phyloP scores from a whole-genome alignment of 2,329 filamentous ascomycete genomes.

The Triangularia setosa region DNA sequence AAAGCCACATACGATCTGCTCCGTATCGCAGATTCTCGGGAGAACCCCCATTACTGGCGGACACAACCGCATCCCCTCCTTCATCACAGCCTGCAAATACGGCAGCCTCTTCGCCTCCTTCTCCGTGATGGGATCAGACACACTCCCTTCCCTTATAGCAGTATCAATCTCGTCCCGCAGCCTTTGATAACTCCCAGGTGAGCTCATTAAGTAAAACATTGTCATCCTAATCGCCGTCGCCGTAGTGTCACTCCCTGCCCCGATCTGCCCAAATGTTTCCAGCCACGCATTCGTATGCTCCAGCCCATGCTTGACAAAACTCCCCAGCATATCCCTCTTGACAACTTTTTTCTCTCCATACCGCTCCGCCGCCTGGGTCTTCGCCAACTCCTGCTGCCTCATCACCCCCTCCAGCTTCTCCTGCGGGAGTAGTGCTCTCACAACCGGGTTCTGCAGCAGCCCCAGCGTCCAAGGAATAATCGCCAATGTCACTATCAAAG shows the following conservation, averaged over 20 bases:
- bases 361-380: conserved; percentile 29
- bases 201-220: conserved; percentile 12
- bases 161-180: conserved; percentile 32
- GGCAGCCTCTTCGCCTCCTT: conserved; percentile 38
- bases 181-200: neutral
- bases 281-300: conserved; percentile 41
- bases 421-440: neutral
- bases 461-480: conserved; percentile 40
- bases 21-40: conserved; percentile 34
- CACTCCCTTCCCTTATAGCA: conserved; percentile 30
- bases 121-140: conserved; percentile 34
- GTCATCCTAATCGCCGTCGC: conserved; percentile 13
- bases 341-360: conserved; percentile 28
- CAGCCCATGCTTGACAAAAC: conserved; percentile 38
- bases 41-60: conserved; percentile 40
- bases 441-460: conserved; percentile 35
- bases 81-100: conserved; percentile 48
- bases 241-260: conserved; percentile 17
- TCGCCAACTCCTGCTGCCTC: conserved; percentile 14
- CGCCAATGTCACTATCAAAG: conserved; percentile 41
- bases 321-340: conserved; percentile 37
- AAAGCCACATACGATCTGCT: conserved; percentile 33
- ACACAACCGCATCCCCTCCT: conserved; percentile 45
- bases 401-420: conserved; percentile 16
- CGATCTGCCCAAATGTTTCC: conserved; percentile 38